Conservation (phyloP, 2,329 filamentous ascomycete species). For the Penicillium sp. region DNA sequence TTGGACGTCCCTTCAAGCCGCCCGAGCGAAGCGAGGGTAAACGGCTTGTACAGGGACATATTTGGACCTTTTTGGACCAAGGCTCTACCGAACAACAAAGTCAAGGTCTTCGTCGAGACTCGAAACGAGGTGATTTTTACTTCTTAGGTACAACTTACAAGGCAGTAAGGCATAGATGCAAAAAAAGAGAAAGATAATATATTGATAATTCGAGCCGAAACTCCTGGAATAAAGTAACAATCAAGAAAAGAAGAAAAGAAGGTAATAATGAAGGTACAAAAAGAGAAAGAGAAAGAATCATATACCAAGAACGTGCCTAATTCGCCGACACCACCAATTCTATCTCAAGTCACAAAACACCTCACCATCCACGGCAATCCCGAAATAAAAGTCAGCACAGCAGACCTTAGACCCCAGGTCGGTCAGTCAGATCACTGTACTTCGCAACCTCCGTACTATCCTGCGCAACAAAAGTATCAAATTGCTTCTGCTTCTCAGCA, state of each 20-base stretch:
- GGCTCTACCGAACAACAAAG: no score
- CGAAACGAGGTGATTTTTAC: no score
- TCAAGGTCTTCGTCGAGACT: no score
- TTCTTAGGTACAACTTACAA: no score
- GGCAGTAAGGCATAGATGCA: neutral
- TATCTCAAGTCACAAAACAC: neutral
- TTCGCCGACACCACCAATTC: neutral
- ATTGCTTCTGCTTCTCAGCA: neutral
- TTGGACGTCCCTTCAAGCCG: no score
- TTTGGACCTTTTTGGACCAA: no score
- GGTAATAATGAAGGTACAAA: constrained; percentile 1
- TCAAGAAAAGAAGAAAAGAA: neutral
- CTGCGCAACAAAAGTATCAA: constrained; percentile 1
- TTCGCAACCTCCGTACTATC: constrained; percentile 6
- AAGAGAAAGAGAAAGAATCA: neutral
- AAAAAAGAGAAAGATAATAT: neutral
- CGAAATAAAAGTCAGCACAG: neutral
- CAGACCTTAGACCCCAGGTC: neutral
- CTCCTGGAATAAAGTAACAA: neutral
- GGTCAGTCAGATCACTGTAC: constrained; percentile 4
- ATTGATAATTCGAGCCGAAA: neutral
- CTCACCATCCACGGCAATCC: neutral
- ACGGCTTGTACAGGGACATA: no score
- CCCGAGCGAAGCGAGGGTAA: no score
- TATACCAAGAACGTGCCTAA: neutral